Conservation (phyloP, 2,329 filamentous ascomycete species). For the Ceratocystis albifundus region DNA sequence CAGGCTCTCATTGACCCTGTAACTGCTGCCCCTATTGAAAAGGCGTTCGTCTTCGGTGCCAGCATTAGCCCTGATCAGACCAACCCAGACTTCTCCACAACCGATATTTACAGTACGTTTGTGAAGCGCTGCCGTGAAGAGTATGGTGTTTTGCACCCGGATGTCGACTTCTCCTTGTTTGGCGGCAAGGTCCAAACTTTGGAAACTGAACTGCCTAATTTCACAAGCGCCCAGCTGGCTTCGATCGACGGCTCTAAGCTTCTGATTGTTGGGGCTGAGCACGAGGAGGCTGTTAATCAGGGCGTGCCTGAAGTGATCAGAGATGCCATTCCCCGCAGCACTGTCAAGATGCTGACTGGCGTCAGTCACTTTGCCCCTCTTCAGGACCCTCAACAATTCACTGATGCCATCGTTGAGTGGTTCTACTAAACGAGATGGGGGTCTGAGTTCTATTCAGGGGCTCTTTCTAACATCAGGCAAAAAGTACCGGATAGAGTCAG, state of each 20-base stretch:
- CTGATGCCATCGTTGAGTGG: slow-evolving; percentile 29
- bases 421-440: slow-evolving; percentile 22
- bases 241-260: slow-evolving; percentile 28
- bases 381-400: slow-evolving; percentile 33
- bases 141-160: slow-evolving; percentile 31
- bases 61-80: slow-evolving; percentile 29
- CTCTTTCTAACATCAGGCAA: background rate
- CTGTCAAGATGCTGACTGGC: slow-evolving; percentile 29
- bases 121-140: slow-evolving; percentile 31
- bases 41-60: slow-evolving; percentile 34
- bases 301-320: slow-evolving; percentile 31
- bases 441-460: background rate
- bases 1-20: slow-evolving; percentile 30
- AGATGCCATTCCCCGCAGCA: slow-evolving; percentile 32
- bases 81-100: slow-evolving; percentile 30
- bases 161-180: slow-evolving; percentile 31
- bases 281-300: slow-evolving; percentile 34
- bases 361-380: slow-evolving; percentile 37
- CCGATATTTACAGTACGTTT: slow-evolving; percentile 30
- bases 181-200: slow-evolving; percentile 31
- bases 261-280: slow-evolving; percentile 29
- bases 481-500: background rate
- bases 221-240: slow-evolving; percentile 28
- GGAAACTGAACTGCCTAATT: slow-evolving; percentile 31
- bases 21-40: slow-evolving; percentile 30